Evolutionary conservation across 2,329 filamentous ascomycete genomes (phyloP).

Genomic region (Diaporthe eres): DNA sequence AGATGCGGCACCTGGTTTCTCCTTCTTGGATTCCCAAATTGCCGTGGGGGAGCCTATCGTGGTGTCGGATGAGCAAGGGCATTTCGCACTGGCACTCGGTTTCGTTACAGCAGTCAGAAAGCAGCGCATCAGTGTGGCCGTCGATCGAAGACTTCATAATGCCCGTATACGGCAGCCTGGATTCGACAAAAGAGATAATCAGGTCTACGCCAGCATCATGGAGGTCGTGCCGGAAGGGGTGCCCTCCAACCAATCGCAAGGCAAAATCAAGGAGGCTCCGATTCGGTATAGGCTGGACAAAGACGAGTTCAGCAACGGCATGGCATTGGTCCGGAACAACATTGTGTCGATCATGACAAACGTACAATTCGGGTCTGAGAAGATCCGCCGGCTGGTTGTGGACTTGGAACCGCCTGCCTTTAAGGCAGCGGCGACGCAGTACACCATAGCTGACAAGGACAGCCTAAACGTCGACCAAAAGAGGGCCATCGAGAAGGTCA

Average conservation of each 20-base stretch:
- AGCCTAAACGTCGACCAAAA: slow-evolving; percentile 90
- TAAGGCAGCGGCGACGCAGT: slow-evolving; percentile 74
- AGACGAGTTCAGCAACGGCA: slow-evolving; percentile 98
- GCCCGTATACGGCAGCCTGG: slow-evolving; percentile 80
- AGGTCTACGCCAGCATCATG: slow-evolving; percentile 93
- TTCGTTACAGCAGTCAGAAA: slow-evolving; percentile 86
- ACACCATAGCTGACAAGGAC: slow-evolving; percentile 72
- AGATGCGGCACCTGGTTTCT: slow-evolving; percentile 73
- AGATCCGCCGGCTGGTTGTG: slow-evolving; percentile 85
- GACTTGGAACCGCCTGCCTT: slow-evolving; percentile 82
- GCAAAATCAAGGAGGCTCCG: slow-evolving; percentile 66
- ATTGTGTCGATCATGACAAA: slow-evolving; percentile 93
- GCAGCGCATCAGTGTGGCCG: slow-evolving; percentile 85
- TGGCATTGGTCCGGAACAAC: slow-evolving; percentile 95
- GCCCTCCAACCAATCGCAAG: slow-evolving; percentile 64
- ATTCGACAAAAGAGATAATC: slow-evolving; percentile 83
- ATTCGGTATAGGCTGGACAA: slow-evolving; percentile 91
- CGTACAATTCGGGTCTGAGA: slow-evolving; percentile 76
- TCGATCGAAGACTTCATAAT: slow-evolving; percentile 92
- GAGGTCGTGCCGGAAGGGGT: slow-evolving; percentile 76
- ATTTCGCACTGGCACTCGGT: slow-evolving; percentile 94
- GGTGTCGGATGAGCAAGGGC: slow-evolving; percentile 94
- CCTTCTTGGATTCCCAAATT: slow-evolving; percentile 92
- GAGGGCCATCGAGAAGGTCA: slow-evolving; percentile 91
- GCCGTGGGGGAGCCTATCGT: slow-evolving; percentile 91